phyloP scores from a whole-genome alignment of 495 filamentous ascomycete genomes.

The Penicilliopsis zonata region DNA sequence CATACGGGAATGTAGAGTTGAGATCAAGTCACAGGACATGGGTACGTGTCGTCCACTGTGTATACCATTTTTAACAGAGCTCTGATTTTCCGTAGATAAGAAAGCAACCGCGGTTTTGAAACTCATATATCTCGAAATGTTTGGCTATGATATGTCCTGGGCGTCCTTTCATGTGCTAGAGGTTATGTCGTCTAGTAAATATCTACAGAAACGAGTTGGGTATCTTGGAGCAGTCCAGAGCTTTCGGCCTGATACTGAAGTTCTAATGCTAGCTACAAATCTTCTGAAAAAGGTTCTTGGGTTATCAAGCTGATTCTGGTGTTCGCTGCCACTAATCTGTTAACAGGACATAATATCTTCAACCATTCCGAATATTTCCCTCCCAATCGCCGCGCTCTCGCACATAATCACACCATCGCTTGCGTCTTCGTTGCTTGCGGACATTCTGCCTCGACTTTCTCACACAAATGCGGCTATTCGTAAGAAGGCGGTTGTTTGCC shows the following conservation, averaged over 20 bases:
- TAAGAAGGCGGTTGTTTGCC: slow-evolving; percentile 89
- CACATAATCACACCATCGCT: slow-evolving; percentile 87
- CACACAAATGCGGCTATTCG: slow-evolving; percentile 74
- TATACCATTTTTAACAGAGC: slow-evolving; percentile 1
- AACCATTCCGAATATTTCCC: slow-evolving; percentile 58
- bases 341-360: slow-evolving; percentile 68
- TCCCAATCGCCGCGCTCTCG: slow-evolving; percentile 77
- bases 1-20: slow-evolving; percentile 84
- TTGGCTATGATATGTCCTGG: slow-evolving; percentile 99
- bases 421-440: slow-evolving; percentile 74
- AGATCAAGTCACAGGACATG: slow-evolving; percentile 86
- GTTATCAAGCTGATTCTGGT: slow-evolving; percentile 1
- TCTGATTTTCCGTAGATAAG: slow-evolving; percentile 50
- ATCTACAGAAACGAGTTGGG: slow-evolving; percentile 85
- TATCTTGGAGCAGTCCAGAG: slow-evolving; percentile 96
- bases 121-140: slow-evolving; percentile 95
- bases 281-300: slow-evolving; percentile 75
- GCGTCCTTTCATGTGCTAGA: slow-evolving; percentile 96
- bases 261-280: slow-evolving; percentile 95
- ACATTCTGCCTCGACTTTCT: slow-evolving; percentile 72
- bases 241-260: slow-evolving; percentile 90
- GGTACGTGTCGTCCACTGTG: slow-evolving; percentile 31
- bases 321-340: slow-evolving; percentile 4
- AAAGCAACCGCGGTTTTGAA: slow-evolving; percentile 94
- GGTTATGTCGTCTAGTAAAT: slow-evolving; percentile 94